A percentile compares a stretch with the other conserved stretches of the same genome.
These are phyloP conservation scores for Gliomastix tumulicola DNA, from an alignment of 2,329 filamentous ascomycete genomes.

Conservation along the genomic window DNA sequence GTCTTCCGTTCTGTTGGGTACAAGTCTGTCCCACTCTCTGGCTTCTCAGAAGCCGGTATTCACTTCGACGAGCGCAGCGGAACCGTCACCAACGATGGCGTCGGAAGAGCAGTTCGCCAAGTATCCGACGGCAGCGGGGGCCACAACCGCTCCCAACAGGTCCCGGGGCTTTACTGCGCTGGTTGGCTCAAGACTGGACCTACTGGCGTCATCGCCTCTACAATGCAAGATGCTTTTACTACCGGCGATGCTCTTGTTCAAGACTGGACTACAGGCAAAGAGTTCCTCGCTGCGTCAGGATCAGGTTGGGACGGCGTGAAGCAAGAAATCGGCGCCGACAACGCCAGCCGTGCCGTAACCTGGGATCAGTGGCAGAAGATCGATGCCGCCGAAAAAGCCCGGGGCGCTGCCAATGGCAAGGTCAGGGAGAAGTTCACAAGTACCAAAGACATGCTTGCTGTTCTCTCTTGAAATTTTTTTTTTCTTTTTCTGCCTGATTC, in stretches of 20 bases:
- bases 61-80: conserved; percentile 71
- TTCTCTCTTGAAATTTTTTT: conserved; percentile 22
- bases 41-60: conserved; percentile 66
- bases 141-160: conserved; percentile 30
- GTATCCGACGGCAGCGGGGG: conserved; percentile 15
- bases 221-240: conserved; percentile 89
- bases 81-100: conserved; percentile 74
- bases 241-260: conserved; percentile 76
- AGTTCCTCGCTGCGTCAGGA: conserved; percentile 36
- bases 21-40: conserved; percentile 69
- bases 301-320: conserved; percentile 75
- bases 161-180: conserved; percentile 77
- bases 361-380: conserved; percentile 86
- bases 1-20: conserved; percentile 97
- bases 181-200: conserved; percentile 96
- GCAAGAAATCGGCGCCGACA: conserved; percentile 42
- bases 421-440: conserved; percentile 64
- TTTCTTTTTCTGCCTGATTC: conserved; percentile 4
- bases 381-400: conserved; percentile 66
- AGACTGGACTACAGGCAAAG: conserved; percentile 56
- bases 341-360: conserved; percentile 55
- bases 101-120: conserved; percentile 58
- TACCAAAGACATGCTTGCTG: conserved; percentile 49
- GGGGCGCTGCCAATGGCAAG: conserved; percentile 64
- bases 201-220: conserved; percentile 91